Conservation (phyloP, 2,329 filamentous ascomycete genomes). For the Domatiomyces catenatus region DNA sequence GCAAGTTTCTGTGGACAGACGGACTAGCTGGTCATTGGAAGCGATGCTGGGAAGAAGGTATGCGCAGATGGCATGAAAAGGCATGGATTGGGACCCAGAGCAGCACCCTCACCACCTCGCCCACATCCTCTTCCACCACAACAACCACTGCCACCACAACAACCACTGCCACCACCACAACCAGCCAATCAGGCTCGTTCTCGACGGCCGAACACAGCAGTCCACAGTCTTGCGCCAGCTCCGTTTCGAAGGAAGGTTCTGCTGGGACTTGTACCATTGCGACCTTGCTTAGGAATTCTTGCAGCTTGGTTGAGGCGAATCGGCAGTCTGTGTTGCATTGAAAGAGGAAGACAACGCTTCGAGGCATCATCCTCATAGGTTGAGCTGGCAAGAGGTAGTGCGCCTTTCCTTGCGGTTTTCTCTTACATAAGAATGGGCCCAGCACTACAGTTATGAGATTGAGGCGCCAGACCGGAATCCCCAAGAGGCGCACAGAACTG, state of each 20-base stretch:
- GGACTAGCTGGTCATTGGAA: neutral
- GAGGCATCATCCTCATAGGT: too few relatives aligned
- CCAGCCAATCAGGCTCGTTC: neutral
- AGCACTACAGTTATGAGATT: too few relatives aligned
- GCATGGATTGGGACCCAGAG: neutral
- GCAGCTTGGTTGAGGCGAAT: neutral
- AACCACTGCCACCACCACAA: too few relatives aligned
- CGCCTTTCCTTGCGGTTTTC: too few relatives aligned
- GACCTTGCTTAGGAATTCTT: neutral
- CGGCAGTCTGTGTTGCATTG: neutral
- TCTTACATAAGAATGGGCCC: too few relatives aligned
- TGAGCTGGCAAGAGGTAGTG: too few relatives aligned
- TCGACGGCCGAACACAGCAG: neutral
- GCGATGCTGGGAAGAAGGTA: neutral
- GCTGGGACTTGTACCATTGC: neutral
- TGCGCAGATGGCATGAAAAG: neutral
- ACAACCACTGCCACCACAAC: neutral
- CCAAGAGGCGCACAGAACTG: too few relatives aligned
- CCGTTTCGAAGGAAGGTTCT: neutral
- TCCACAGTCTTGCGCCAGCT: neutral
- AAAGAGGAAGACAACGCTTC: neutral
- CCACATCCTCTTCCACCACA: neutral
- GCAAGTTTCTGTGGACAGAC: neutral
- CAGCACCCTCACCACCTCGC: neutral
- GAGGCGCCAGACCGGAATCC: too few relatives aligned